Conservation (phyloP, 139 green algal species). For the Chlamydomonas incerta region DNA sequence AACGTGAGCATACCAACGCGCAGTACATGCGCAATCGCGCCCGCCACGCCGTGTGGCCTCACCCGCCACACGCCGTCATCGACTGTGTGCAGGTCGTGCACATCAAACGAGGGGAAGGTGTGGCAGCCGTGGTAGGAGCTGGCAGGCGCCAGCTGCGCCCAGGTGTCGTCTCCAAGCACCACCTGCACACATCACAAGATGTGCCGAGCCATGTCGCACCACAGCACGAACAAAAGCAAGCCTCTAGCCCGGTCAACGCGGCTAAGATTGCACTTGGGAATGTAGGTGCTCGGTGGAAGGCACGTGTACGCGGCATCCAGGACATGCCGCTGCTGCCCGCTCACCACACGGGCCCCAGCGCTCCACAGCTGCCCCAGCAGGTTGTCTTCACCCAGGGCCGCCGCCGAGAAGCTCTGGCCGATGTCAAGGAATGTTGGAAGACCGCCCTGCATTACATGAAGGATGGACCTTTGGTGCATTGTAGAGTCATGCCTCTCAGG, state of each 20-base stretch:
- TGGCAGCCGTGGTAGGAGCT: constrained; percentile 60
- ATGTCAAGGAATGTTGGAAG: constrained; percentile 97
- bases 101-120: constrained; percentile 94
- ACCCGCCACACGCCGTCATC: constrained; percentile 90
- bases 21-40: no score
- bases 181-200: constrained; percentile 30
- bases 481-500: no score
- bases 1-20: no score
- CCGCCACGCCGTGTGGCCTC: neutral
- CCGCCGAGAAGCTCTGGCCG: constrained; percentile 84
- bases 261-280: no score
- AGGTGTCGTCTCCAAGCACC: constrained; percentile 94
- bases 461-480: neutral
- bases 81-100: constrained; percentile 95
- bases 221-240: no score
- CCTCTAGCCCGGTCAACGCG: no score
- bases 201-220: no score
- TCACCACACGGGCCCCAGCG: no score
- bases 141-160: constrained; percentile 84
- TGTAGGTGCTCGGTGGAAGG: no score
- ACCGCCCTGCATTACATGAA: constrained; percentile 65
- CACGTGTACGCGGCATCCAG: no score
- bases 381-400: constrained; percentile 90
- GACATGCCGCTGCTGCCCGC: no score
- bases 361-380: constrained; percentile 85